Evolutionary conservation across 805 yeast species (phyloP), one percentile per base, ranked within the genome.

Genomic region (Nakazawaea sp.): DNA sequence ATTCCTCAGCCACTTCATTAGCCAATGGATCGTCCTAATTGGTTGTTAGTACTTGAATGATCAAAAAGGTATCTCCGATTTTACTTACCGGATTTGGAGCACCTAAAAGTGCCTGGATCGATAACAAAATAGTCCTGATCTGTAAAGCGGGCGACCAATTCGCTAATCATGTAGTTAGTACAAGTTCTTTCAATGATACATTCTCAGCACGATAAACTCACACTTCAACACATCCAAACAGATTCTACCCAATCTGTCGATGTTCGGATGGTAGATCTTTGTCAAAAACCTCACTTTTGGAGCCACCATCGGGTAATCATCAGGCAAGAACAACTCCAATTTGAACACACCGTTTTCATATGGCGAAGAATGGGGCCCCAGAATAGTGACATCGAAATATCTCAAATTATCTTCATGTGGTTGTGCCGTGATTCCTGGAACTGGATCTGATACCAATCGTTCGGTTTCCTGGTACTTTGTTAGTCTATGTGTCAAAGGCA

Each of bases 111-210:
- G 97, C 97, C 61, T 92, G 98, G 42, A 92, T 82, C 8, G 96
- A 85, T 40, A 92, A 67, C 44, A 92, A 64, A 18, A 92, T 82
- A 7, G 97, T 92, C 59, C 97, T 73, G 45, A 92, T 92, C 58
- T 92, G 97, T 43, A 90, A 68, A 0, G 98, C 98, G 4, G 98
- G 97, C 8, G 95, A 84, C 98, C 98, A 92, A 62, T 90, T 89
- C 50, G 85, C 77, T 56, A 13, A 7, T 36, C 13, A 18, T n/a
- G 13, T n/a, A 13, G 29, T 20, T 25, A 25, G 36, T 33, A 25
- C 18, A 4, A 25, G 29, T 11, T 23, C 18, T 16, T 12, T 28
- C 15, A n/a, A 5, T 12, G 19, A 4, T 6, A 5, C 11, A 10
- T 21, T 7, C 27, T 9, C 8, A 7, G 19, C 13, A 25, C 5